Conservation (phyloP, 2,329 filamentous ascomycete genomes). For the Colletotrichum magnum region DNA sequence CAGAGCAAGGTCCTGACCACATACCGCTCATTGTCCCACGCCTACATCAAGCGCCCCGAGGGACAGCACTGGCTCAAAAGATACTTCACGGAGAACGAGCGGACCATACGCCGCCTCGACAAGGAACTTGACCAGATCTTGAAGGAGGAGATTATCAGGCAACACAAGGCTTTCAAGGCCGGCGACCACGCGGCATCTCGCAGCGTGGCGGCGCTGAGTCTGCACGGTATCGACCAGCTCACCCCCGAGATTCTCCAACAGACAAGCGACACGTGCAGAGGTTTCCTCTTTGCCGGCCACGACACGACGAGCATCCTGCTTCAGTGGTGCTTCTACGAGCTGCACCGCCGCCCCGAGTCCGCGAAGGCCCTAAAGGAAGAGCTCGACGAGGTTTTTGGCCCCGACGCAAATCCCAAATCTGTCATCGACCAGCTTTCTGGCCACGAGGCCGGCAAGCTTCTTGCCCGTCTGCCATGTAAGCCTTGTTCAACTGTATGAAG, state of each 20-base stretch:
- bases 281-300: constrained; percentile 57
- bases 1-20: constrained; percentile 45
- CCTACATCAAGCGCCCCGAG: constrained; percentile 41
- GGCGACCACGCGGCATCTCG: constrained; percentile 25
- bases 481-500: neutral
- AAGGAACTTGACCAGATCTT: constrained; percentile 42
- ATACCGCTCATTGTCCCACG: constrained; percentile 39
- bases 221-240: constrained; percentile 47
- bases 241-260: constrained; percentile 46
- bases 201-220: constrained; percentile 51
- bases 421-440: constrained; percentile 46
- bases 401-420: constrained; percentile 43
- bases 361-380: constrained; percentile 50
- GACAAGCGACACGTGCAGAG: constrained; percentile 53
- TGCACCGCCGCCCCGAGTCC: constrained; percentile 48
- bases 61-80: constrained; percentile 44
- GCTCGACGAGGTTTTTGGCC: constrained; percentile 52
- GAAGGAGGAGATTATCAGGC: constrained; percentile 42
- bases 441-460: constrained; percentile 46
- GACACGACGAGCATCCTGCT: constrained; percentile 56
- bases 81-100: constrained; percentile 42
- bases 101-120: constrained; percentile 45
- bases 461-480: constrained; percentile 49
- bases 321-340: constrained; percentile 54
- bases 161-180: constrained; percentile 32